A percentile compares a stretch with the other conserved stretches of the same genome.
phyloP scores from a whole-genome alignment of 345 rosid species.

The Eucalyptus decipiens region DNA sequence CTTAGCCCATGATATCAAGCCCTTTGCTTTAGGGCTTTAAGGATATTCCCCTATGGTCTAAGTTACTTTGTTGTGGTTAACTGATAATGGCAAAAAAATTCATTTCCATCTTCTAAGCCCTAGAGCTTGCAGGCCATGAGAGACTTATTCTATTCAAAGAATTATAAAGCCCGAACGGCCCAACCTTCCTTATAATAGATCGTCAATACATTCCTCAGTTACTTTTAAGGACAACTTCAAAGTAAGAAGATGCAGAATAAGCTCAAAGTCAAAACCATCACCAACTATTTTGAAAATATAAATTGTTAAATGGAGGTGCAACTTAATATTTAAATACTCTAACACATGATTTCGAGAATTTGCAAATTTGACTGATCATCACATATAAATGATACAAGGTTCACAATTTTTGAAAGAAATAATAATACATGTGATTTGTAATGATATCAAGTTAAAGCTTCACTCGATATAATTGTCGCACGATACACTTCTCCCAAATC shows the following conservation, averaged over 20 bases:
- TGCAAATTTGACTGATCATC: neutral
- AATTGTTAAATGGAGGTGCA: neutral
- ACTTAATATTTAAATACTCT: neutral
- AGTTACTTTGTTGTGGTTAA: neutral
- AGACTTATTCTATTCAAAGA: neutral
- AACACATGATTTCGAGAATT: neutral
- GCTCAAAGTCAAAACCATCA: too few species aligned
- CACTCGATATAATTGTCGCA: neutral
- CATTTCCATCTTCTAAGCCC: neutral
- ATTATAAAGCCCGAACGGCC: neutral
- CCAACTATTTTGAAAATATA: neutral
- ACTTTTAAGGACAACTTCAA: neutral
- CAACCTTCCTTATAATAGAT: neutral
- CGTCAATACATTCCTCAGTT: neutral
- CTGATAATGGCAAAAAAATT: neutral
- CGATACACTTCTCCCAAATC: neutral
- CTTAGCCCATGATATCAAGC: neutral
- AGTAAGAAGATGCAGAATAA: neutral
- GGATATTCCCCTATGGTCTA: neutral
- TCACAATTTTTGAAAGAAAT: neutral
- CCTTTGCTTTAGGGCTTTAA: neutral
- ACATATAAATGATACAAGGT: neutral
- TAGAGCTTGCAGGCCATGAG: neutral
- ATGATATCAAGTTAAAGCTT: neutral
- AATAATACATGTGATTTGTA: neutral